A percentile compares a stretch with the other conserved stretches of the same genome.
Conservation (phyloP, 2,329 filamentous ascomycete genomes). For the Aspergillus sp. region DNA sequence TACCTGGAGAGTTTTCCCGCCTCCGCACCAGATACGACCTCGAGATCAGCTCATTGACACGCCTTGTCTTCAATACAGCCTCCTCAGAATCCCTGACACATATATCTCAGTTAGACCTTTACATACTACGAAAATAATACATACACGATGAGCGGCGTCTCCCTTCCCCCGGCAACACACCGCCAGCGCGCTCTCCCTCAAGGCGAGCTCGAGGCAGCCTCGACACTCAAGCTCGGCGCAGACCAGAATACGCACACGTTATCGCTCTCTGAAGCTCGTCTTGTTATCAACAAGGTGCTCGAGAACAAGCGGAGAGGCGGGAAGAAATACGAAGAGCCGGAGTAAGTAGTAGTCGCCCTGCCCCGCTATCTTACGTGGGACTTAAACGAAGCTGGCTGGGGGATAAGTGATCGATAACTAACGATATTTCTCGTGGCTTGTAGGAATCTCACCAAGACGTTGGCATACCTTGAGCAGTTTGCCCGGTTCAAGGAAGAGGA, state of each 20-base stretch:
- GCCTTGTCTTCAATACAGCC: too few species aligned
- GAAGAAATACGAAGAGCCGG: constrained; percentile 81
- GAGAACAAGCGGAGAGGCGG: constrained; percentile 75
- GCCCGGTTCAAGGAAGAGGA: constrained; percentile 94
- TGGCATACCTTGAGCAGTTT: constrained; percentile 92
- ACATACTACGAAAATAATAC: neutral
- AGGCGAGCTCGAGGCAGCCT: constrained; percentile 79
- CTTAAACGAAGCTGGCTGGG: neutral
- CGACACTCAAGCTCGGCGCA: constrained; percentile 82
- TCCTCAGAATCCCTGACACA: neutral
- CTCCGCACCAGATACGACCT: constrained; percentile 9
- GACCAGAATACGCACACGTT: constrained; percentile 90
- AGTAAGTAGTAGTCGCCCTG: constrained; percentile 54
- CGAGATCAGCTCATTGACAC: constrained; percentile 3
- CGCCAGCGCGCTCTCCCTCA: constrained; percentile 44
- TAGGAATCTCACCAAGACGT: constrained; percentile 76
- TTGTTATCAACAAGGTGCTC: constrained; percentile 88
- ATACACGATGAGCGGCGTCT: constrained; percentile 19
- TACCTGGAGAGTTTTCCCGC: constrained; percentile 14
- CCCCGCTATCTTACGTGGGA: neutral
- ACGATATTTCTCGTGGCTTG: neutral
- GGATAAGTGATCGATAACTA: neutral
- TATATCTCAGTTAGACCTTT: too few species aligned
- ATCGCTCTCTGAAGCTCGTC: constrained; percentile 85
- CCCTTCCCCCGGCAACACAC: constrained; percentile 38